A percentile compares a stretch with the other conserved stretches of the same genome.
Evolutionary conservation across 345 rosid species (phyloP).

Genomic region (Turnera subulata): DNA sequence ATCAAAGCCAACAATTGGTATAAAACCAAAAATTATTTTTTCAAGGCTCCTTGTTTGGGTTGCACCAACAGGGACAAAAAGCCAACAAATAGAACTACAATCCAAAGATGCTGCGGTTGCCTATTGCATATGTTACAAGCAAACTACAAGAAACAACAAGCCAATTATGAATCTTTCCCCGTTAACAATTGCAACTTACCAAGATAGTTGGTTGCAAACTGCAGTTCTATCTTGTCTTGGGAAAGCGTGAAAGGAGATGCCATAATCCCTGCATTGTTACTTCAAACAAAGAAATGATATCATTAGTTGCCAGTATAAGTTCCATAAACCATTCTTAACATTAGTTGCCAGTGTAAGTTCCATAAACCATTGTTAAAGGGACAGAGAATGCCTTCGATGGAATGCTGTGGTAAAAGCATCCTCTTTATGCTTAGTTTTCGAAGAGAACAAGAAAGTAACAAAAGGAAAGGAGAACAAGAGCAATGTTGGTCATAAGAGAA

Average conservation of each 20-base stretch:
- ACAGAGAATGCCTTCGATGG: neutral
- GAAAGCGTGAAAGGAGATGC: constrained; percentile 34
- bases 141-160: neutral
- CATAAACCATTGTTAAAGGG: neutral
- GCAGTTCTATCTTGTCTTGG: constrained; percentile 26
- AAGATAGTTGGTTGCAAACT: constrained; percentile 30
- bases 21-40: too few relatives aligned
- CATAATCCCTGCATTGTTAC: constrained; percentile 37
- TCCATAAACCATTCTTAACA: too few relatives aligned
- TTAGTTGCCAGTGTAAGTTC: too few relatives aligned
- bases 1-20: too few relatives aligned
- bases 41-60: too few relatives aligned
- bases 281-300: constrained; percentile 9
- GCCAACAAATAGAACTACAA: too few relatives aligned
- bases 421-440: neutral
- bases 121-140: neutral
- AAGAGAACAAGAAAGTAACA: too few relatives aligned
- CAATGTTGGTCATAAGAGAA: neutral
- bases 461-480: neutral
- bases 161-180: neutral
- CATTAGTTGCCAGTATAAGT: too few relatives aligned
- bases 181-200: constrained; percentile 11
- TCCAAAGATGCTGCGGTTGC: too few relatives aligned
- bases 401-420: neutral
- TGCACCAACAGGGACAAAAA: too few relatives aligned